Evolutionary conservation across 345 rosid genomes (phyloP).

Genomic region (Populus alba): DNA sequence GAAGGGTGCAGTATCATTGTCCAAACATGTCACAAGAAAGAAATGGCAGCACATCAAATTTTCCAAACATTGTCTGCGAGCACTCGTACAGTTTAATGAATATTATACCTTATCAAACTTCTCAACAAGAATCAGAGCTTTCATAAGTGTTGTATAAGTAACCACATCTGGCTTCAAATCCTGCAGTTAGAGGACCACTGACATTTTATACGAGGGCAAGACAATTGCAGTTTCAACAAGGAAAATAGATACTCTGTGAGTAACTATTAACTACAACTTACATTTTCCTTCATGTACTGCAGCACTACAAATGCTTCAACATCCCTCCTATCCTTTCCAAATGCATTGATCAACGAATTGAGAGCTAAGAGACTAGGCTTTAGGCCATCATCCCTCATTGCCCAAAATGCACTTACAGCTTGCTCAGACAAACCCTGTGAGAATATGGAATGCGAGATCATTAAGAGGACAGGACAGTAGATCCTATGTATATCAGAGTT

Average conservation of each 20-base stretch:
- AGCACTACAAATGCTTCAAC: constrained; percentile 89
- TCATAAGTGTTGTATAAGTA: constrained; percentile 92
- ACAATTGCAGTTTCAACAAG: neutral
- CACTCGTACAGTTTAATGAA: neutral
- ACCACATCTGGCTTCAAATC: constrained; percentile 89
- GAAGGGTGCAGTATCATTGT: neutral
- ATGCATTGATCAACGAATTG: constrained; percentile 90
- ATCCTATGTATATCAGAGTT: neutral
- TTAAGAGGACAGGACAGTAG: neutral
- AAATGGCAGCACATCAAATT: neutral
- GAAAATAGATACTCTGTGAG: neutral
- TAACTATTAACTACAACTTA: constrained; percentile 23
- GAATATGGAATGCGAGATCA: constrained; percentile 4
- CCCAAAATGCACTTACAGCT: constrained; percentile 81
- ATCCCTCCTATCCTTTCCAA: constrained; percentile 92
- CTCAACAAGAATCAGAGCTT: constrained; percentile 83
- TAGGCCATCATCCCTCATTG: constrained; percentile 85
- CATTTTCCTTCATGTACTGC: constrained; percentile 92
- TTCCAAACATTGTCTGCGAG: neutral
- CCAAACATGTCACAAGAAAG: neutral
- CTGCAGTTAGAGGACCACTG: constrained; percentile 47
- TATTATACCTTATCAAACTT: constrained; percentile 68
- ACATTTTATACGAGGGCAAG: constrained; percentile 16
- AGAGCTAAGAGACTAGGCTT: constrained; percentile 82
- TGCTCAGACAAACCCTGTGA: constrained; percentile 91